These are phyloP conservation scores for Pythium rishiriense DNA, from an alignment of 352 stramenopile genomes.

Conservation along the genomic window DNA sequence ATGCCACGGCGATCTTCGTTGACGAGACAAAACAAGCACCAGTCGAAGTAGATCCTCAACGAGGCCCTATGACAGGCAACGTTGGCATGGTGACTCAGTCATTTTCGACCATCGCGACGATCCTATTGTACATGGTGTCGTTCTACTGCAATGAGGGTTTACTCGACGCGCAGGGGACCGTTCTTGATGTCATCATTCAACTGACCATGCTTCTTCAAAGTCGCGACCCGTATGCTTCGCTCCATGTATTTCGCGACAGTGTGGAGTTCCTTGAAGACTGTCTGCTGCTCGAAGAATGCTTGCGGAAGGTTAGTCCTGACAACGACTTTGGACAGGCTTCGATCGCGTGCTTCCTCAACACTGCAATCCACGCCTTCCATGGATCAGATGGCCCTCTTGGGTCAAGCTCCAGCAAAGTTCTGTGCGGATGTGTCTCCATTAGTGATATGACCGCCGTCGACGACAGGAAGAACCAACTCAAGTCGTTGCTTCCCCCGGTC, in stretches of 20 bases:
- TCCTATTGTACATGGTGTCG: constrained; percentile 31
- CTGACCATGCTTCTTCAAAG: constrained; percentile 27
- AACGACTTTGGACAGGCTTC: constrained; percentile 6
- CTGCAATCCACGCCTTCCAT: constrained; percentile 33
- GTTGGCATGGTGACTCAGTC: constrained; percentile 14
- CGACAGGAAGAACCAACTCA: constrained; percentile 26
- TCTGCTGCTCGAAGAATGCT: constrained; percentile 29
- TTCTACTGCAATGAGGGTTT: constrained; percentile 28
- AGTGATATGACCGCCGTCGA: constrained; percentile 17
- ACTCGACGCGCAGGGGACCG: constrained; percentile 15
- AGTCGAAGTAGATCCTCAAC: not conserved
- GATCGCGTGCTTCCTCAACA: constrained; percentile 34
- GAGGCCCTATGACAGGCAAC: not conserved
- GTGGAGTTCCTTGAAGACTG: constrained; percentile 34
- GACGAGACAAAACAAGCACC: constrained; percentile 14
- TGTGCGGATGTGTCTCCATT: constrained; percentile 29
- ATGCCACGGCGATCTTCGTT: constrained; percentile 22
- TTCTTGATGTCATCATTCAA: constrained; percentile 24
- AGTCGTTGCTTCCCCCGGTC: constrained; percentile 22
- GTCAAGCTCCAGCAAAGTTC: constrained; percentile 6
- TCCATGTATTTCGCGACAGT: constrained; percentile 30
- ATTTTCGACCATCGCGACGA: constrained; percentile 32
- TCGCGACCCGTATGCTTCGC: constrained; percentile 25
- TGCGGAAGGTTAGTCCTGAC: constrained; percentile 11
- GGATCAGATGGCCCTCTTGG: constrained; percentile 25